A percentile compares a stretch with the other conserved stretches of the same genome.
Conservation (phyloP, 208 protist species). For the Leishmania amazonensis region DNA sequence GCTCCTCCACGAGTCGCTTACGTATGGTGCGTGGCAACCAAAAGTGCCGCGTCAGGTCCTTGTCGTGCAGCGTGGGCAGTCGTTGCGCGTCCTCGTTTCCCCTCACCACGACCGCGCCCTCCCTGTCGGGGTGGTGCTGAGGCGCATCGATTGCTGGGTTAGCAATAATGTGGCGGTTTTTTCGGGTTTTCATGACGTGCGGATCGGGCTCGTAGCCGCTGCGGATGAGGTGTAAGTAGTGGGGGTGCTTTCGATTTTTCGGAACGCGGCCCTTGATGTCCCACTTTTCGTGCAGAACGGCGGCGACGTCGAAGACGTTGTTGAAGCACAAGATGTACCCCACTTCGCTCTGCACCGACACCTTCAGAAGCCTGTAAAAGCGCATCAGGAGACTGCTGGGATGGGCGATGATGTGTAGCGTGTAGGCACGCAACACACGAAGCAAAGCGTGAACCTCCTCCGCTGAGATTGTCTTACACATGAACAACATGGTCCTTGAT, state of each 20-base stretch:
- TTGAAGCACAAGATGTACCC: slow-evolving; percentile 83
- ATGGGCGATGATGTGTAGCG: slow-evolving; percentile 48
- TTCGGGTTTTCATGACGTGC: slow-evolving; percentile 39
- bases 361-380: slow-evolving; percentile 76
- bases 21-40: slow-evolving; percentile 55
- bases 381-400: slow-evolving; percentile 75
- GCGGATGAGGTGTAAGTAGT: slow-evolving; percentile 60
- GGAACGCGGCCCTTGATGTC: slow-evolving; percentile 88
- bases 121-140: neutral
- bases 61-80: slow-evolving; percentile 74
- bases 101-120: slow-evolving; percentile 31
- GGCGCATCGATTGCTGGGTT: neutral
- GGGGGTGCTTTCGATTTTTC: slow-evolving; percentile 78
- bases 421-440: slow-evolving; percentile 53
- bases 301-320: slow-evolving; percentile 70
- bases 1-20: slow-evolving; percentile 48
- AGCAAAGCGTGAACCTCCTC: slow-evolving; percentile 73
- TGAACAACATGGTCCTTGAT: slow-evolving; percentile 73
- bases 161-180: slow-evolving; percentile 10
- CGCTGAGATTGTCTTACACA: slow-evolving; percentile 84
- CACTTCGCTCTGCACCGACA: slow-evolving; percentile 41
- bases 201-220: slow-evolving; percentile 56
- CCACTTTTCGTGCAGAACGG: slow-evolving; percentile 80
- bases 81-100: slow-evolving; percentile 41
- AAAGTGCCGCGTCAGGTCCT: slow-evolving; percentile 83